Evolutionary conservation across 176 grass and related monocot genomes (phyloP).

Genomic region (Tuctoria greenei): DNA sequence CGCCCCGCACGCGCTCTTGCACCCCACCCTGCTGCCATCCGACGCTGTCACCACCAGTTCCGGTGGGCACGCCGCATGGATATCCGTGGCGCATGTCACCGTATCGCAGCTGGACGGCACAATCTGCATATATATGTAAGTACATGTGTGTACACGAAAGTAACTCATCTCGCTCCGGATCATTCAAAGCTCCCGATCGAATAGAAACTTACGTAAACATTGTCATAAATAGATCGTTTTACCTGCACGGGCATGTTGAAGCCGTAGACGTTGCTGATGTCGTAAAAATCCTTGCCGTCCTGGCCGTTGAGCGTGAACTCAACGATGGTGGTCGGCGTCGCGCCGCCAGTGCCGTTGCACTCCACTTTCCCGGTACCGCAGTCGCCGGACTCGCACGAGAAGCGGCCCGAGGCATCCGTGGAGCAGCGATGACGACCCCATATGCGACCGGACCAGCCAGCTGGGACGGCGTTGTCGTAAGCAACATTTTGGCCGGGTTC

Average conservation of each 20-base stretch:
- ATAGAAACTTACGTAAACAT: no score
- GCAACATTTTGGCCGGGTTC: background rate
- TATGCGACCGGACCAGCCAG: constrained; percentile 52
- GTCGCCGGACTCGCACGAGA: constrained; percentile 51
- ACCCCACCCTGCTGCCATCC: constrained; percentile 35
- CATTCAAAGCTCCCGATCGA: background rate
- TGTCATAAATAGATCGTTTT: background rate
- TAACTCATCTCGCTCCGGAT: background rate
- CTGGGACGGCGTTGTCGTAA: constrained; percentile 3
- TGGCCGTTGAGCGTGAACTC: constrained; percentile 59
- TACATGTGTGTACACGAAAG: no score
- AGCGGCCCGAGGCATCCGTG: constrained; percentile 27
- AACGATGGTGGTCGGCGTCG: constrained; percentile 41
- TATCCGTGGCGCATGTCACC: constrained; percentile 28
- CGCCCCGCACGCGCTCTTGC: constrained; percentile 60
- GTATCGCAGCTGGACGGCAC: background rate
- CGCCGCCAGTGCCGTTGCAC: constrained; percentile 40
- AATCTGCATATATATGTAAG: background rate
- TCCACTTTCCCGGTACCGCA: constrained; percentile 14
- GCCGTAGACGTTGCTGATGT: constrained; percentile 67
- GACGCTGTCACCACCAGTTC: constrained; percentile 40
- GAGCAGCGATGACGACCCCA: constrained; percentile 48
- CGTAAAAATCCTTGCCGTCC: no score
- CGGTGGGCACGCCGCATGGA: constrained; percentile 44
- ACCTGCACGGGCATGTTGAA: constrained; percentile 58